Base-by-base conservation (phyloP, 495 filamentous ascomycete genomes). In the Terfezia claveryi region DNA sequence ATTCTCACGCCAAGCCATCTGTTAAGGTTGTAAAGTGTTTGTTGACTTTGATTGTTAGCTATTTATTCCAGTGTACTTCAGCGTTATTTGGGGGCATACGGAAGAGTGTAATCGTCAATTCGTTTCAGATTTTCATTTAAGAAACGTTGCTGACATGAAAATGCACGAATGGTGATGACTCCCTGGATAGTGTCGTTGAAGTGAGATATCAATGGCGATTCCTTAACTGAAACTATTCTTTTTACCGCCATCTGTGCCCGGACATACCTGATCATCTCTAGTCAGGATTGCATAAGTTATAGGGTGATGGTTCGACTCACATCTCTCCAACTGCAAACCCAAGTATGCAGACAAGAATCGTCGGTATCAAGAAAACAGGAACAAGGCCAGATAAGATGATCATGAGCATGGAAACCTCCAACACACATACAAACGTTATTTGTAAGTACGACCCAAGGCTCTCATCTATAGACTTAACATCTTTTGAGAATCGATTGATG, bases 401-500 rank as follows among this genome's bases (percentile, higher is more conserved):
- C 32, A 70, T 59, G 10, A 68, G 64, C n/a, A 69, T 62, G 8
- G 59, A 51, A 55, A 69, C 56, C 44, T 64, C 62, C 5, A 64
- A 52, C 5, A 38, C 10, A 17, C 59, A 55, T 37, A 61, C 52
- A 9, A 67, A 53, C 2, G 61, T 54, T 38, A 53, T 14, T 51
- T 55, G 50, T 16, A 59, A 49, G 38, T 66, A 62, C 17, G 53
- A 23, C 27, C 58, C 59, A 46, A 60, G 37, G 38, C 51, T 49
- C 60, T 51, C 14, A 60, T 59, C 63, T 32, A 64, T 27, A 0
- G 69, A 70, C 37, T 68, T 65, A 49, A 71, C 55, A 60, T 77
- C 75, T 3, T 69, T 64, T 0, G 68, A 68, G 53, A 78, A 74
- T 11, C 74, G 71, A 59, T 77, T 75, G 37, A 76, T 67, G 32